Evolutionary conservation across 768 basidiomycete genomes (phyloP).

Genomic region (Multifurca ochricompacta): DNA sequence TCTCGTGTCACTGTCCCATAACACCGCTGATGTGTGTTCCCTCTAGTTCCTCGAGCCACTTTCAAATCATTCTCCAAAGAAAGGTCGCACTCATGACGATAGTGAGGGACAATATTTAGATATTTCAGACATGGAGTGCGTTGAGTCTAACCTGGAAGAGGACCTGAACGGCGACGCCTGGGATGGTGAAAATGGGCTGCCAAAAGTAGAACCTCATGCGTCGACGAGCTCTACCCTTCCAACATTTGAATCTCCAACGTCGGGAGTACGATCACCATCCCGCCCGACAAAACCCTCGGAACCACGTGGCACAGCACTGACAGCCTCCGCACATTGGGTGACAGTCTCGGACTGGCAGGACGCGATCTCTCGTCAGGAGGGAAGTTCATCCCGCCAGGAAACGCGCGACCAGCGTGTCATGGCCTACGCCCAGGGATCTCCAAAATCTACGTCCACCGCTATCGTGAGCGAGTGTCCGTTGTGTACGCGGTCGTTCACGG

Average conservation of each 20-base stretch:
- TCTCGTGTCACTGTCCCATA: not conserved
- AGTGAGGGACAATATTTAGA: slow-evolving; percentile 30
- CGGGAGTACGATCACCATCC: not conserved
- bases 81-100: slow-evolving; percentile 27
- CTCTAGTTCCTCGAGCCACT: slow-evolving; percentile 51
- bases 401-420: not conserved
- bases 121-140: slow-evolving; percentile 45
- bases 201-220: not conserved
- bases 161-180: not conserved
- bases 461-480: slow-evolving; percentile 55
- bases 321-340: not conserved
- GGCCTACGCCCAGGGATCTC: not conserved
- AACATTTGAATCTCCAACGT: slow-evolving; percentile 7
- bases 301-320: too few relatives aligned
- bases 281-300: not conserved
- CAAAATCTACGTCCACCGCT: not conserved
- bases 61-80: slow-evolving; percentile 33
- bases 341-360: not conserved
- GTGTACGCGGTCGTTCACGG: slow-evolving; percentile 53
- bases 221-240: not conserved
- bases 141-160: slow-evolving; percentile 35
- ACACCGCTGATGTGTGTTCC: not conserved
- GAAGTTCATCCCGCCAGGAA: not conserved
- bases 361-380: not conserved
- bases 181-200: not conserved